Base-by-base conservation (phyloP, 2,329 filamentous ascomycete species). In the Neofusicoccum cordaticola region DNA sequence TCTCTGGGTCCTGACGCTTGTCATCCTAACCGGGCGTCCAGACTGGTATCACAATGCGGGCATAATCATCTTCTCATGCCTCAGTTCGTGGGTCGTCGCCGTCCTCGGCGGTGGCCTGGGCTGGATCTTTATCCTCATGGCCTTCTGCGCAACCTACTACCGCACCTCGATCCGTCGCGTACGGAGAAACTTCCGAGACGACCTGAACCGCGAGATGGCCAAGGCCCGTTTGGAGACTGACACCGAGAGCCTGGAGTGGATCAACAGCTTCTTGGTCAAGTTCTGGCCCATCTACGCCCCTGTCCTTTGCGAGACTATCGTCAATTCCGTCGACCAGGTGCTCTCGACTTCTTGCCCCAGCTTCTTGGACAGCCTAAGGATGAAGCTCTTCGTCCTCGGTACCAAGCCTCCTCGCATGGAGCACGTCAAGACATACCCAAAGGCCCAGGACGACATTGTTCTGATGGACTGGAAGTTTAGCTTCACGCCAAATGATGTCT, bases 401-500 rank as follows among this genome's bases (percentile, higher is more conserved):
- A 93, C 91, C 8, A 99, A 99, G 80, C 94, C 95, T 34, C 96
- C 96, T 5, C 88, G 95, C 35, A 86, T 99, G 83, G 95, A 99
- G 79, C 93, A 98, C 73, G 95, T 99, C 78, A 98, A 97, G 83
- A 97, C 95, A 0, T 97, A 99, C 71, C 94, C 94, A 65, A 96
- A 95, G 78, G 92, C 91, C 1, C 92, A 97, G 70, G 93, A 97
- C 68, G 95, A 99, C 74, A 89, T 93, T 65, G 92, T 99, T 47
- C 86, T 98, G 73, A 99, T 99, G 95, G 95, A 99, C 76, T 99
- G 95, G 95, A 97, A 96, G 73, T 99, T 99, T 79, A 98, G 94
- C 83, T 99, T 99, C 81, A 98, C 92, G 0, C 95, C 95, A 39
- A 98, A 95, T 70, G 96, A 99, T 77, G 91, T 87, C 2, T 88